Conservation (phyloP, 306 rosid species). For the Begonia masoniana region DNA sequence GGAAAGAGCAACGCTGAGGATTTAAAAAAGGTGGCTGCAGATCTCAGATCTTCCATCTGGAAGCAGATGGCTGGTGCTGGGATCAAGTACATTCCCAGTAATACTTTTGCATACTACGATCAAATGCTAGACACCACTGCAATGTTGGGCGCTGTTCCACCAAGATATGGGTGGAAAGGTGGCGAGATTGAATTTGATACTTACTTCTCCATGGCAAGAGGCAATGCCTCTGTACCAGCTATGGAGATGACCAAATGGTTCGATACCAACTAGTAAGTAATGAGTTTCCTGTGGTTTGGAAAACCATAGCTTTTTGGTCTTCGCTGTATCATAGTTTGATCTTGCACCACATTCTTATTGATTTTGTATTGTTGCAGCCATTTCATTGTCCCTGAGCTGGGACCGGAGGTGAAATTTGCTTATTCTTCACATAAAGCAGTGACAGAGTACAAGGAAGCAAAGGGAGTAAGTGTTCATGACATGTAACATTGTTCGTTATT, state of each 20-base stretch:
- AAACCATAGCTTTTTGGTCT: background rate
- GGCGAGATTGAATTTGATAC: constrained; percentile 80
- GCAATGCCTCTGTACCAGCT: constrained; percentile 84
- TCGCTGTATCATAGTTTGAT: too few species aligned
- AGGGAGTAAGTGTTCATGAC: constrained; percentile 42
- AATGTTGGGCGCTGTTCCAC: constrained; percentile 75
- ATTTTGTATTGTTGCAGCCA: constrained; percentile 43
- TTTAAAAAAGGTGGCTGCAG: constrained; percentile 64
- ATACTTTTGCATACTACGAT: constrained; percentile 72
- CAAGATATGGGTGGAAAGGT: constrained; percentile 70
- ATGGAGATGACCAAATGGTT: constrained; percentile 99
- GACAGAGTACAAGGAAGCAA: constrained; percentile 87
- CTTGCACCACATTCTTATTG: background rate
- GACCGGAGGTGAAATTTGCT: constrained; percentile 65
- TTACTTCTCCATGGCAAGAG: constrained; percentile 93
- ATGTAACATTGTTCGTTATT: background rate
- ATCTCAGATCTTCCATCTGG: constrained; percentile 79
- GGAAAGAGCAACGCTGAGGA: constrained; percentile 78
- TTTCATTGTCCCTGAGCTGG: constrained; percentile 88
- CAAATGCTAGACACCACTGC: constrained; percentile 79
- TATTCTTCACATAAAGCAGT: constrained; percentile 94
- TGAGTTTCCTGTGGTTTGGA: background rate
- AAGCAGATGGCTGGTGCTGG: constrained; percentile 69
- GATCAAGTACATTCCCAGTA: constrained; percentile 88
- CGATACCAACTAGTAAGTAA: constrained; percentile 89